Percentiles rank a stretch among this genome's conserved stretches.
Evolutionary conservation across 1,139 yeast species (phyloP).

Genomic region (Geotrichum restrictum): DNA sequence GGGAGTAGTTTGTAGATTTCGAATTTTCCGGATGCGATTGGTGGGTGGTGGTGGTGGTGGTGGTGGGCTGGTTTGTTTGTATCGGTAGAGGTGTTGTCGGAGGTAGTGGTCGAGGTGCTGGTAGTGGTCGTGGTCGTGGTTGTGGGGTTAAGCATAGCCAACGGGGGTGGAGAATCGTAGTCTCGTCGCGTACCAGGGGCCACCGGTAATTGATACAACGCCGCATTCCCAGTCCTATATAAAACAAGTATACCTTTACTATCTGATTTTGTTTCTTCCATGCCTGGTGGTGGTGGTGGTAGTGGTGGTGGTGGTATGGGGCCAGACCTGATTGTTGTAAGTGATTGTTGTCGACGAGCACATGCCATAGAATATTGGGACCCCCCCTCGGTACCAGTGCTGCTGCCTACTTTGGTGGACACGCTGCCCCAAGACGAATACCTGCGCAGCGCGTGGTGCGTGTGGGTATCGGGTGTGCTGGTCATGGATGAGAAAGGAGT

Average conservation of each 20-base stretch:
- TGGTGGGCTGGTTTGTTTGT: no score
- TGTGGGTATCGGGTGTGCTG: no score
- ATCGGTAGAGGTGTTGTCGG: no score
- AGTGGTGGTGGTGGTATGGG: background rate
- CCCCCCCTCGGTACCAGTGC: no score
- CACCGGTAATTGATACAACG: slow-evolving; percentile 9
- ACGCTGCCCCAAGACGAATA: slow-evolving; percentile 17
- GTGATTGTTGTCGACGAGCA: background rate
- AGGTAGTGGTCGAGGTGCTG: no score
- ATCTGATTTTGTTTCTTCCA: background rate
- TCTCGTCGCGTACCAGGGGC: background rate
- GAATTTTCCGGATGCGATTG: slow-evolving; percentile 47
- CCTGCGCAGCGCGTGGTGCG: slow-evolving; percentile 7
- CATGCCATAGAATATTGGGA: no score
- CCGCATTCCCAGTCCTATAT: background rate
- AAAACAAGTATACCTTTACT: background rate
- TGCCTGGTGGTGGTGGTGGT: background rate
- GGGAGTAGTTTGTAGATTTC: slow-evolving; percentile 62
- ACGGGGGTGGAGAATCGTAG: background rate
- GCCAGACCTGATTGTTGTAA: background rate
- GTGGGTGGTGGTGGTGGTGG: background rate
- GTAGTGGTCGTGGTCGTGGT: background rate
- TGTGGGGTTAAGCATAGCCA: background rate
- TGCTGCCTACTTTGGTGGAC: slow-evolving; percentile 16
- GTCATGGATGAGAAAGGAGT: no score